Evolutionary conservation across 208 protist genomes (phyloP).

Genomic region (Trypanosoma conorhini): DNA sequence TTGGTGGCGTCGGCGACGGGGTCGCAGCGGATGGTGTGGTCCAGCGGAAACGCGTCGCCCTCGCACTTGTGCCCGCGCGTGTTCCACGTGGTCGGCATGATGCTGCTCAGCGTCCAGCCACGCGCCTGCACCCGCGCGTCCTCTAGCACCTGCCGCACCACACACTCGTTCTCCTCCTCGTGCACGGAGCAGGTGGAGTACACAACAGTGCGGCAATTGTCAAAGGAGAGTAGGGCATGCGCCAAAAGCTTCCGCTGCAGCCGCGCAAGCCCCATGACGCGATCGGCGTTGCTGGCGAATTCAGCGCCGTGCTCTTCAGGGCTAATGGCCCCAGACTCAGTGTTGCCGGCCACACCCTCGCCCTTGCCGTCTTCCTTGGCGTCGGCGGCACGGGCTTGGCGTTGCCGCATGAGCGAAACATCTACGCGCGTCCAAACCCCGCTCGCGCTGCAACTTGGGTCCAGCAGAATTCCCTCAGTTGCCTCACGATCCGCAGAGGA

Average conservation of each 20-base stretch:
- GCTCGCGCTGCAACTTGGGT: conserved; percentile 91
- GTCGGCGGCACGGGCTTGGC: conserved; percentile 10
- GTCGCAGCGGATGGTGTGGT: conserved; percentile 87
- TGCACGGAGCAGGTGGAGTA: conserved; percentile 94
- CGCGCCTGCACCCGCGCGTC: conserved; percentile 72
- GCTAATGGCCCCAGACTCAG: conserved; percentile 34
- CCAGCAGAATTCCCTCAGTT: conserved; percentile 88
- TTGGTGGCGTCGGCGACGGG: conserved; percentile 70
- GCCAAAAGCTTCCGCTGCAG: conserved; percentile 88
- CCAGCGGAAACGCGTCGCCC: conserved; percentile 48
- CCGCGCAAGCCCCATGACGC: conserved; percentile 71
- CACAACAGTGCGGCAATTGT: conserved; percentile 84
- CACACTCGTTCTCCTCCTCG: conserved; percentile 89
- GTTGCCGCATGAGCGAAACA: conserved; percentile 57
- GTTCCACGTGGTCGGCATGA: conserved; percentile 71
- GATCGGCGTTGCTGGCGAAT: conserved; percentile 61
- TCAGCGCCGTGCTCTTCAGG: conserved; percentile 41
- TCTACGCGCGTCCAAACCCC: conserved; percentile 89
- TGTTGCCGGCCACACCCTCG: conserved; percentile 6
- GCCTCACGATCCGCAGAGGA: conserved; percentile 66
- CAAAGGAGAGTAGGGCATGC: conserved; percentile 88
- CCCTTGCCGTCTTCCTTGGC: conserved; percentile 11
- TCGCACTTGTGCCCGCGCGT: conserved; percentile 42
- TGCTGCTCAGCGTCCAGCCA: conserved; percentile 81
- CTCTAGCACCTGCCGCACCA: conserved; percentile 81